Conservation (phyloP, 2,329 filamentous ascomycete genomes). For the Capronia epimyces region DNA sequence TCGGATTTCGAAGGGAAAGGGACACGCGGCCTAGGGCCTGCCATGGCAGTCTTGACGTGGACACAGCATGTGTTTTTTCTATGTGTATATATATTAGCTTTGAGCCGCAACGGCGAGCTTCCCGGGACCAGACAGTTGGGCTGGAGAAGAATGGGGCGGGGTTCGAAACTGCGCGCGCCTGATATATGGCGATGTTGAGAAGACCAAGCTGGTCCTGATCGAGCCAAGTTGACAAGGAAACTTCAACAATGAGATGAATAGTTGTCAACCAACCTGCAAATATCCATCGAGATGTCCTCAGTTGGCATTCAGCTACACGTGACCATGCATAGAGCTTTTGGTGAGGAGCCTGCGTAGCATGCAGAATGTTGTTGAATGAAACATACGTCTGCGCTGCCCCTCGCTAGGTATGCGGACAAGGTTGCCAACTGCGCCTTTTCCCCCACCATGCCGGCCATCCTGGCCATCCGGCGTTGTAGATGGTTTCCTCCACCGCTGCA, state of each 20-base stretch:
- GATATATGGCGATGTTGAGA: background rate
- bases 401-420: background rate
- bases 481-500: background rate
- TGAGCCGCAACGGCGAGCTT: background rate
- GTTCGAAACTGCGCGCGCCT: background rate
- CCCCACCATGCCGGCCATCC: background rate
- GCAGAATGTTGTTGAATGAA: background rate
- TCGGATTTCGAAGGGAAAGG: background rate
- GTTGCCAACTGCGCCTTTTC: background rate
- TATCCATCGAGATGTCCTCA: no score
- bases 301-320: background rate
- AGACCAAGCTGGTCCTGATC: background rate
- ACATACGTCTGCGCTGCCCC: background rate
- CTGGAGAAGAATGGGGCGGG: background rate
- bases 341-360: background rate
- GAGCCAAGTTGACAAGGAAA: no score
- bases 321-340: background rate
- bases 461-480: background rate
- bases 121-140: background rate
- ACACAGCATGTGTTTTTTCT: background rate
- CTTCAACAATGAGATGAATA: no score
- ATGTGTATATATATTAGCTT: slow-evolving; percentile 8
- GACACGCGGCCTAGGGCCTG: no score
- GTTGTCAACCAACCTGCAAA: no score
- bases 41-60: no score